phyloP scores from a whole-genome alignment of 228 moss, liverwort and hornwort species.

The Sphagnum magellanicum region DNA sequence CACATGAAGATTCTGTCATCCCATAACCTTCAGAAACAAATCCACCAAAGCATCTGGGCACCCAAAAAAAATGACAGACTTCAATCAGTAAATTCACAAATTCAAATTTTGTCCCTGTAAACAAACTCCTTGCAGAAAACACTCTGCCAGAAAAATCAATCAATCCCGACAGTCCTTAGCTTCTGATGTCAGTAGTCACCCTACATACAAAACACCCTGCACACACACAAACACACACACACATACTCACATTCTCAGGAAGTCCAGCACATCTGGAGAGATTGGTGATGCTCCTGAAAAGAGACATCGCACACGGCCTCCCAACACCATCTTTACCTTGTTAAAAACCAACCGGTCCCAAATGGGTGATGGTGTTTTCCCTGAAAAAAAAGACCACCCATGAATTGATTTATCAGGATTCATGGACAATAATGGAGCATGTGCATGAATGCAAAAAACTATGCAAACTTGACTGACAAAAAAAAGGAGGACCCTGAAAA shows the following conservation, averaged over 20 bases:
- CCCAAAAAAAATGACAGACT: background rate
- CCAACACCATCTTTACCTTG: constrained; percentile 77
- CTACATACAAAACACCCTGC: no score
- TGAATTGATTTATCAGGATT: background rate
- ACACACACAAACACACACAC: no score
- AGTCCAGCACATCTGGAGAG: constrained; percentile 82
- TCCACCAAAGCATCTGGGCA: constrained; percentile 77
- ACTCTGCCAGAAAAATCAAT: no score
- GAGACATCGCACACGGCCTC: constrained; percentile 76
- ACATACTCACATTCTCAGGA: constrained; percentile 64
- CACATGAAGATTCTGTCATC: constrained; percentile 92
- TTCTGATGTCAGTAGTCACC: no score
- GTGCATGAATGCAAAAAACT: no score
- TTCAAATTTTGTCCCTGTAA: no score
- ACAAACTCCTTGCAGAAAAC: no score
- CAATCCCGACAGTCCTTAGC: no score
- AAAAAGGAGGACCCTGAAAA: no score
- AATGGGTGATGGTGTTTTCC: constrained; percentile 73
- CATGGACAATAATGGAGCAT: background rate
- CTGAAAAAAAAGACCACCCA: constrained; percentile 14
- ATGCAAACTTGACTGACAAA: no score
- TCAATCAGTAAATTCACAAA: no score
- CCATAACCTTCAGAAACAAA: constrained; percentile 90
- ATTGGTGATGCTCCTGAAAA: constrained; percentile 92
- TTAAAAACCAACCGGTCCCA: constrained; percentile 97